Evolutionary conservation across 768 basidiomycete species (phyloP), one percentile per base, ranked within the genome.

Genomic region (Mycena vulgaris): DNA sequence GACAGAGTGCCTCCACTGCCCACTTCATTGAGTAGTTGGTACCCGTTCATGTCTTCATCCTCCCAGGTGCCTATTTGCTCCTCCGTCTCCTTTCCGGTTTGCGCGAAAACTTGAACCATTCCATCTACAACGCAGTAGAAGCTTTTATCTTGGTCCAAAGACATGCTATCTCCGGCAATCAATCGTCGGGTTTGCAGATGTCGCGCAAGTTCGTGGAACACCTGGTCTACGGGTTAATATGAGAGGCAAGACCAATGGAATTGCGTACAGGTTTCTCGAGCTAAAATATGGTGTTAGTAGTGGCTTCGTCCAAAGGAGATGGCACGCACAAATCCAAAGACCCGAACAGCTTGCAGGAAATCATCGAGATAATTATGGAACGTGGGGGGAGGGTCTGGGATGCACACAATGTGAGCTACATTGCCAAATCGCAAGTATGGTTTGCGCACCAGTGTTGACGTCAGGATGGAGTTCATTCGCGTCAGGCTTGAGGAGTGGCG

Each of bases 81-180:
- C 33, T 86, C 84, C 14, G 83, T 76, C 16, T 83, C 81, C 71
- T 88, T 86, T 7, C 89, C 90, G 0, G 91, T 90, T 67, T 89
- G 89, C 19, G 95, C 95, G 78, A 89, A 98, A 14, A 99, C 95
- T 76, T 99, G 95, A 17, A 97, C 97, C 69, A 89, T 93, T n/a
- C 98, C 98, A 79, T 99, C 98, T 35, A 99, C 93, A 37, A 99
- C 97, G 78, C 96, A 98, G 80, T 98, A 99, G 81, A 99, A 99
- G 71, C 92, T 96, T 76, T 95, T 95, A 82, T 98, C 94, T 77
- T 94, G 89, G 74, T 96, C 93, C 5, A 98, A 87, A 31, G 94
- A 93, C 67, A 98, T 87, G 58, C 94, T 97, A 75, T 99, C 98
- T 5, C 98, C 97, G 6, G 98, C 98, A 59, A 98, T 94, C 25